Evolutionary conservation across 345 rosid genomes (phyloP), one percentile per base, ranked within the genome.

Genomic region (Salix caprea): DNA sequence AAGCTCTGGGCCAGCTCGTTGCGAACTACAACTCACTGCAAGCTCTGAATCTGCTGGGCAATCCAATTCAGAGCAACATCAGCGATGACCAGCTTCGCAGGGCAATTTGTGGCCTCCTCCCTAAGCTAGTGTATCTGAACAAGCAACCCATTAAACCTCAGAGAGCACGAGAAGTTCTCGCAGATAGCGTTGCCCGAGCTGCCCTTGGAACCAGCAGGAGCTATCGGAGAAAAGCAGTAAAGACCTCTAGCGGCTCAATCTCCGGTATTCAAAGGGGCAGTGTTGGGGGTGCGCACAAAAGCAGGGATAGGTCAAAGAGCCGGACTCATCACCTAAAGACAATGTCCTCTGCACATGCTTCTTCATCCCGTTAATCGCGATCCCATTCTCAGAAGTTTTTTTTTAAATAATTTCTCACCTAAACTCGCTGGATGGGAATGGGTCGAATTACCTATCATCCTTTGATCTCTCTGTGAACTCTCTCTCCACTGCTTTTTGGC

Each of bases 1-100:
- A 91, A 79, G 90, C 92, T 32, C 84, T 96, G 12, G 96, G 97
- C 6, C 99, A 93, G 90, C 93, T 96, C 14, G 98, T 93, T 54
- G 93, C 97, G 6, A 91, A 91, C 85, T 95, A 91, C 90, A 86
- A 87, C 82, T 83, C 99, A 19, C 78, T 95, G 67, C 84, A 86
- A 61, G 99, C 97, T 71, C 68, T 95, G 42, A 95, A 91, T 80
- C 87, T 95, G 21, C 72, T 93, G 52, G 99, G 99, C 44, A 95
- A 90, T 85, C 96, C 97, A 9, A 78, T 93, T 37, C 97, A 89
- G 78, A 91, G 76, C 86, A 93, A 93, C 78, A 71, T 93, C 37
- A 81, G 93, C 0, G 93, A 93, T 1, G 97, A 95, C 23, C 96
- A 90, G 85, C 91, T 93, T 72, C 92, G 89, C 18, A 91, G 89